These are phyloP conservation scores for Spiraea crenata DNA, from an alignment of 331 rosid species.

Conservation along the genomic window DNA sequence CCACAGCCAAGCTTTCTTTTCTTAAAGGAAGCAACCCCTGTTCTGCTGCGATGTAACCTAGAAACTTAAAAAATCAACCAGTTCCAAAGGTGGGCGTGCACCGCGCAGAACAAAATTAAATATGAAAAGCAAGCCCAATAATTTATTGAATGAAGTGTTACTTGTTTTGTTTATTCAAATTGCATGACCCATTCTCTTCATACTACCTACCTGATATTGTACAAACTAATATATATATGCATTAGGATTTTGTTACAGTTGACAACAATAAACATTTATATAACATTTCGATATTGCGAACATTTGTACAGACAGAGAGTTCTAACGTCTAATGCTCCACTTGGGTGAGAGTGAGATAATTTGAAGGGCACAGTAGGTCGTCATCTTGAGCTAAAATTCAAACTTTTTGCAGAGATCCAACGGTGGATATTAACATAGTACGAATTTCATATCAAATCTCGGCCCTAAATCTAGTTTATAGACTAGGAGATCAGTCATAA, in stretches of 20 bases:
- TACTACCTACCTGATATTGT: too few species aligned
- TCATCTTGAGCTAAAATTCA: background rate
- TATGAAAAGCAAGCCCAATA: constrained; percentile 11
- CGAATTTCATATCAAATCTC: constrained; percentile 27
- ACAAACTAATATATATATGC: too few species aligned
- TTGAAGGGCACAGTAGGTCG: background rate
- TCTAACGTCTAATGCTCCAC: too few species aligned
- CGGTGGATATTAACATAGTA: background rate
- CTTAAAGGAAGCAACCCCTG: constrained; percentile 28
- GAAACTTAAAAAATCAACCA: constrained; percentile 16
- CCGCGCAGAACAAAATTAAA: constrained; percentile 29
- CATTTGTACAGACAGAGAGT: too few species aligned
- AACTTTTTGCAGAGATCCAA: background rate
- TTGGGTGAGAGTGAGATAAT: background rate
- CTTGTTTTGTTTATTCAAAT: background rate
- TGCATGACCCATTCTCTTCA: too few species aligned
- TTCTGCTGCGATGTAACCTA: constrained; percentile 13
- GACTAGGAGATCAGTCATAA: constrained; percentile 15
- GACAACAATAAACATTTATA: too few species aligned
- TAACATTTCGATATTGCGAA: too few species aligned
- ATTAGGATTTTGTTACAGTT: too few species aligned
- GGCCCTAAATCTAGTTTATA: constrained; percentile 25
- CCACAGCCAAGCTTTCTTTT: constrained; percentile 24
- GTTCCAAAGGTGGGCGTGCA: constrained; percentile 33
- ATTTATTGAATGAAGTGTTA: background rate